These are phyloP conservation scores for Apiotrichum gracile DNA, from an alignment of 1,284 basidiomycete genomes.

Conservation along the genomic window DNA sequence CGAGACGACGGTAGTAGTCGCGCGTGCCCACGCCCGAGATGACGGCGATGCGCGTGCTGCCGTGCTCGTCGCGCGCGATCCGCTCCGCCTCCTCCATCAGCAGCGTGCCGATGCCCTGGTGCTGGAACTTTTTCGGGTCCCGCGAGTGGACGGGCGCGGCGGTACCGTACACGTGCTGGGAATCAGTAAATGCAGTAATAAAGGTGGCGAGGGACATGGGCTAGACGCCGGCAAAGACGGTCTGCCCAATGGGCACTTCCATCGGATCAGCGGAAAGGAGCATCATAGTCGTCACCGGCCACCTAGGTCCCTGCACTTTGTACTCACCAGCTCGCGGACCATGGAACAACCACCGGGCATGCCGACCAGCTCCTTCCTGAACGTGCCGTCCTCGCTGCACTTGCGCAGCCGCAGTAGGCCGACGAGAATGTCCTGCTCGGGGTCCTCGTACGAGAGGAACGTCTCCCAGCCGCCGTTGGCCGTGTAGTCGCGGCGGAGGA, in stretches of 20 bases:
- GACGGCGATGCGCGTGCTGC: slow-evolving; percentile 75
- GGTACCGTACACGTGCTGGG: slow-evolving; percentile 89
- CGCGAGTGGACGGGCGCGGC: slow-evolving; percentile 95
- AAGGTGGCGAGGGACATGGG: neutral
- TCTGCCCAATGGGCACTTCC: too few relatives aligned
- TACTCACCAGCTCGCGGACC: slow-evolving; percentile 70
- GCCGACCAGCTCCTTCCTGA: slow-evolving; percentile 82
- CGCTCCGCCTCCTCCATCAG: slow-evolving; percentile 99
- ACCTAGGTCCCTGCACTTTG: neutral
- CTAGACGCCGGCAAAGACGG: neutral
- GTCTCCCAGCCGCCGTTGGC: slow-evolving; percentile 99
- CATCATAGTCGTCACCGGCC: neutral
- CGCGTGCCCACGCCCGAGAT: slow-evolving; percentile 93
- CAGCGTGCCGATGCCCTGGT: slow-evolving; percentile 95
- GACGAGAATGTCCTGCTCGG: slow-evolving; percentile 91
- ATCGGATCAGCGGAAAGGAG: neutral
- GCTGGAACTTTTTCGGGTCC: slow-evolving; percentile 97
- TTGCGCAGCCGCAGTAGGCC: slow-evolving; percentile 88
- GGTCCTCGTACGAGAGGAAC: slow-evolving; percentile 98
- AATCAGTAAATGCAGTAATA: neutral
- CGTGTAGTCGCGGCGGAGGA: slow-evolving; percentile 92
- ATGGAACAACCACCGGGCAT: slow-evolving; percentile 80
- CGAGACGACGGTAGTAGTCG: slow-evolving; percentile 88
- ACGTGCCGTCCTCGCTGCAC: slow-evolving; percentile 94
- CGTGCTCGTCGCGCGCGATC: slow-evolving; percentile 97